Conservation (phyloP, 495 filamentous ascomycete genomes). For the Penicillium salamii region DNA sequence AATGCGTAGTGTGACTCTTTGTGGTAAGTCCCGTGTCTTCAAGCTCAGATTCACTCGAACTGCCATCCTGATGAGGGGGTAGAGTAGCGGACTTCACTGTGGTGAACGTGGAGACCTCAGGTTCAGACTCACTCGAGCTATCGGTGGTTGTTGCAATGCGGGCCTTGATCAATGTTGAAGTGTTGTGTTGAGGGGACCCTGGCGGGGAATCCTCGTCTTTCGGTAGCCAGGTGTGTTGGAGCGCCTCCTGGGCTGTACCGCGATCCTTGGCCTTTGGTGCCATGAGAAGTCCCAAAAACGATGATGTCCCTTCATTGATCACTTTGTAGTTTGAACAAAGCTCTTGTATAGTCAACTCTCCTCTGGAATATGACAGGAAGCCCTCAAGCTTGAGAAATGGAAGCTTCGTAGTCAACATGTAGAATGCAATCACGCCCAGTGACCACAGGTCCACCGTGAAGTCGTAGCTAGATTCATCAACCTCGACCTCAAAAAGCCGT, state of each 20-base stretch:
- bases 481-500: not conserved
- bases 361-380: not conserved
- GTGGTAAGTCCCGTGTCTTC: not conserved
- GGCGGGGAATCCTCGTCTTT: not conserved
- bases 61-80: not conserved
- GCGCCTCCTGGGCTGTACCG: not conserved
- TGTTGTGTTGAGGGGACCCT: not conserved
- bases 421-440: not conserved
- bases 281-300: not conserved
- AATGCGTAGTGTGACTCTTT: not conserved
- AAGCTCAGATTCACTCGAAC: not conserved
- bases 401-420: not conserved
- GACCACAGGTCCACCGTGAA: not conserved
- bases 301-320: not conserved
- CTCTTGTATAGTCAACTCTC: not conserved
- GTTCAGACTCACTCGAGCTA: not conserved
- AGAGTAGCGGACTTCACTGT: not conserved
- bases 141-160: not conserved
- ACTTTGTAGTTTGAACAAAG: not conserved
- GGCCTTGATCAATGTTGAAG: too few species aligned
- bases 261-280: not conserved
- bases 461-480: not conserved
- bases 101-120: too few species aligned
- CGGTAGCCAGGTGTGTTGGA: not conserved
- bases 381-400: not conserved